These are phyloP conservation scores for Lolium rigidum DNA, from an alignment of 176 grass and related monocot genomes.

Conservation along the genomic window DNA sequence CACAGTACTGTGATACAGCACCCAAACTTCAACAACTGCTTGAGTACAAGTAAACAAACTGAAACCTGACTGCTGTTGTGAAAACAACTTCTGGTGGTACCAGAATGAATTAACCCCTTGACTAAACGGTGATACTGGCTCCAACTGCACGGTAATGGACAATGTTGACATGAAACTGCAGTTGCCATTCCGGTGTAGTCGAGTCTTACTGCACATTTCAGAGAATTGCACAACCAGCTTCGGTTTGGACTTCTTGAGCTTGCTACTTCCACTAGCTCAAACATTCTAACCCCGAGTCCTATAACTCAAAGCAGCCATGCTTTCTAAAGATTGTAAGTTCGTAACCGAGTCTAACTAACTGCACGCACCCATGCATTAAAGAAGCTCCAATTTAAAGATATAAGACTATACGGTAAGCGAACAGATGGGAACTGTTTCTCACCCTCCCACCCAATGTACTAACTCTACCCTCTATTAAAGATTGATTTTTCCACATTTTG, in stretches of 20 bases:
- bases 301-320: too few relatives aligned
- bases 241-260: too few relatives aligned
- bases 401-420: background rate
- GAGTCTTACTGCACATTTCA: too few relatives aligned
- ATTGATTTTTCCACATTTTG: background rate
- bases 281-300: too few relatives aligned
- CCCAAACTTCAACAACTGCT: conserved; percentile 17
- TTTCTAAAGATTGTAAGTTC: too few relatives aligned
- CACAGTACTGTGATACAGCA: background rate
- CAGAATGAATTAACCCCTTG: conserved; percentile 22
- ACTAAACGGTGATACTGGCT: background rate
- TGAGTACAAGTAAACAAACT: conserved; percentile 27
- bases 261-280: too few relatives aligned
- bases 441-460: background rate
- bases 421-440: conserved; percentile 37
- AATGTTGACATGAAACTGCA: too few relatives aligned
- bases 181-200: too few relatives aligned
- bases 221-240: too few relatives aligned
- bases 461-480: conserved; percentile 9
- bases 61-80: conserved; percentile 27
- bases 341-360: background rate
- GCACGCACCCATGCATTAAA: background rate
- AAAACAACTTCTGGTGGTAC: conserved; percentile 39
- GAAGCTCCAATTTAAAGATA: background rate
- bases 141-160: too few relatives aligned